Percentiles rank a stretch among this genome's conserved stretches.
Evolutionary conservation across 345 rosid species (phyloP).

Genomic region (Brassica rapa): DNA sequence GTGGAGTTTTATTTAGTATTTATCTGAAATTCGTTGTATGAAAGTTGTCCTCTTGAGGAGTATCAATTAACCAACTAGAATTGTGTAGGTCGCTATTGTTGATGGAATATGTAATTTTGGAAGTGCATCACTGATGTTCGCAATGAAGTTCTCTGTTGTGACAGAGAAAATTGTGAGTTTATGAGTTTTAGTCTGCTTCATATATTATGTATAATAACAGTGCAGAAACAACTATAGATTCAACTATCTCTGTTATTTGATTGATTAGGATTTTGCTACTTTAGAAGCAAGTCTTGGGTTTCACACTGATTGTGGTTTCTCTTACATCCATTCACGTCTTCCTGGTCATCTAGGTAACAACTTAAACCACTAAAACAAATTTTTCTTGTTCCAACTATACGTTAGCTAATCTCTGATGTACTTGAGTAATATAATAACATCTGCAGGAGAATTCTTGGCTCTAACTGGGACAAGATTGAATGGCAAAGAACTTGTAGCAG

Average conservation of each 20-base stretch:
- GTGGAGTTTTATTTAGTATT: constrained; percentile 35
- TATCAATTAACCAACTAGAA: not conserved
- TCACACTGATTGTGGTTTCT: constrained; percentile 92
- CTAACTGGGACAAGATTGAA: constrained; percentile 83
- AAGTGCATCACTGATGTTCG: constrained; percentile 88
- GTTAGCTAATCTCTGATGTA: constrained; percentile 13
- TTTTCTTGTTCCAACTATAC: not conserved
- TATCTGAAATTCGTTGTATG: not conserved
- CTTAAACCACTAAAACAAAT: not conserved
- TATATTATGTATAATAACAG: not conserved
- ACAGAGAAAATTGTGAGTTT: constrained; percentile 83
- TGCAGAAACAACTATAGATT: not conserved
- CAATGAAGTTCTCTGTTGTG: constrained; percentile 89
- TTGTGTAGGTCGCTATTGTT: constrained; percentile 71
- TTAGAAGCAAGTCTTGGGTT: constrained; percentile 95
- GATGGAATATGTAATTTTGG: constrained; percentile 65
- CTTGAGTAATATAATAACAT: constrained; percentile 7
- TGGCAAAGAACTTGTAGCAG: constrained; percentile 76
- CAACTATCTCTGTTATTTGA: not conserved
- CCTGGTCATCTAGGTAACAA: constrained; percentile 81
- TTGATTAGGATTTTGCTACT: constrained; percentile 52
- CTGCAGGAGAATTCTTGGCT: constrained; percentile 84
- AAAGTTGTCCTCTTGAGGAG: not conserved
- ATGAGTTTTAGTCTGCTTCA: not conserved
- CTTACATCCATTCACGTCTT: constrained; percentile 80